phyloP scores from a whole-genome alignment of 805 yeast species.

The Saccharomycopsis sp. region DNA sequence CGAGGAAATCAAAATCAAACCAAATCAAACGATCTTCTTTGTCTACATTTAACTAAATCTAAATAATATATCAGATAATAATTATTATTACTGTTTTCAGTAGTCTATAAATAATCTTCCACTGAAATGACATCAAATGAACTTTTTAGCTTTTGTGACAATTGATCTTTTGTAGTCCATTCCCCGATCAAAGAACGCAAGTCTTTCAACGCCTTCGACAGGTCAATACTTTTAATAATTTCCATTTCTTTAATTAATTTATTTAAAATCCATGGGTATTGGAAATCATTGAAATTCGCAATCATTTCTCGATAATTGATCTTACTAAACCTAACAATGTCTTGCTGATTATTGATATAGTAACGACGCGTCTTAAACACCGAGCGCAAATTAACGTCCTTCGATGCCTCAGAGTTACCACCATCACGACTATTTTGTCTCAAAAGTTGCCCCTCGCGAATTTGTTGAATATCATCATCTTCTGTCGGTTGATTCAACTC shows the following conservation, averaged over 20 bases:
- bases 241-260: conserved; percentile 60
- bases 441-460: conserved; percentile 18
- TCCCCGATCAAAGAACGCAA: conserved; percentile 63
- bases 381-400: not conserved
- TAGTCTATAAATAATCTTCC: conserved; percentile 17
- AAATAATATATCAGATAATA: no score
- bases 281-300: conserved; percentile 76
- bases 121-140: conserved; percentile 50
- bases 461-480: conserved; percentile 15
- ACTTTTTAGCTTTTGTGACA: conserved; percentile 74
- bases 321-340: conserved; percentile 27
- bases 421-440: not conserved
- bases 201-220: conserved; percentile 41
- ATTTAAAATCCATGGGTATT: conserved; percentile 73
- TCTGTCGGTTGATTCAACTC: not conserved
- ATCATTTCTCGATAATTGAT: conserved; percentile 62
- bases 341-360: conserved; percentile 24
- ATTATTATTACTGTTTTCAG: no score
- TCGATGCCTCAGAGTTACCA: no score
- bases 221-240: conserved; percentile 7
- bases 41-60: no score
- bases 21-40: no score
- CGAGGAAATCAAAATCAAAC: no score
- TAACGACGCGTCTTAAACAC: conserved; percentile 4
- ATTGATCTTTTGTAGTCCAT: conserved; percentile 85